phyloP scores from a whole-genome alignment of 139 green algal species.

The Chlorella ohadii region DNA sequence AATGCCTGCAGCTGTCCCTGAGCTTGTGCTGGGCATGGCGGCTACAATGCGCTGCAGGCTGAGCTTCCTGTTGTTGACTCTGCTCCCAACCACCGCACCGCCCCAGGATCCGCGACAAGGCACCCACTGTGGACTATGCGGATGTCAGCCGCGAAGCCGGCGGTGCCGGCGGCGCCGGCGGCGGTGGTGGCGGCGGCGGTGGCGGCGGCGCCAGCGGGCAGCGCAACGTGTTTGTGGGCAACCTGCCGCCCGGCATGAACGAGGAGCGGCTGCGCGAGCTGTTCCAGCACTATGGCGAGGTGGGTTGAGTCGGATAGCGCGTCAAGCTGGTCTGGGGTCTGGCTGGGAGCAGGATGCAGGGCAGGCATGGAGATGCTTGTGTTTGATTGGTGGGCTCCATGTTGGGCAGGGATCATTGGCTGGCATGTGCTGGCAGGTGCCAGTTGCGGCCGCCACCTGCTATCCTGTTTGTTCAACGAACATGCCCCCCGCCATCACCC shows the following conservation, averaged over 20 bases:
- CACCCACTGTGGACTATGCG: constrained; percentile 79
- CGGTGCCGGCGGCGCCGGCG: constrained; percentile 31
- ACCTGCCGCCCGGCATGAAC: constrained; percentile 68
- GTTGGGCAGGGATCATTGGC: too few relatives aligned
- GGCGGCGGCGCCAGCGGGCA: constrained; percentile 3
- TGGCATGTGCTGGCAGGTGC: background rate
- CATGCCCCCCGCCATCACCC: background rate
- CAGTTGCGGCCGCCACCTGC: background rate
- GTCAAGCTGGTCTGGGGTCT: background rate
- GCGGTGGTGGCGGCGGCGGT: background rate
- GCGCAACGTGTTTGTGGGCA: constrained; percentile 83
- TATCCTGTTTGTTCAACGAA: background rate
- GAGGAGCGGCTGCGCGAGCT: constrained; percentile 73
- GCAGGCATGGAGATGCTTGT: background rate
- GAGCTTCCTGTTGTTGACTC: too few relatives aligned
- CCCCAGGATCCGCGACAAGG: constrained; percentile 58
- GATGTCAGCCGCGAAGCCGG: constrained; percentile 56
- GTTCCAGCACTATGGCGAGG: constrained; percentile 78
- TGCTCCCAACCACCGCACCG: too few relatives aligned
- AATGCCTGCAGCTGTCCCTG: too few relatives aligned
- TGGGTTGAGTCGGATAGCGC: constrained; percentile 36
- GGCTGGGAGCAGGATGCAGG: too few relatives aligned
- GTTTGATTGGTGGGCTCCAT: too few relatives aligned
- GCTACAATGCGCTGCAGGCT: too few relatives aligned
- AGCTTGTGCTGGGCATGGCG: too few relatives aligned